phyloP scores from a whole-genome alignment of 2,329 filamentous ascomycete genomes.

The Cladosporium sphaerospermum region DNA sequence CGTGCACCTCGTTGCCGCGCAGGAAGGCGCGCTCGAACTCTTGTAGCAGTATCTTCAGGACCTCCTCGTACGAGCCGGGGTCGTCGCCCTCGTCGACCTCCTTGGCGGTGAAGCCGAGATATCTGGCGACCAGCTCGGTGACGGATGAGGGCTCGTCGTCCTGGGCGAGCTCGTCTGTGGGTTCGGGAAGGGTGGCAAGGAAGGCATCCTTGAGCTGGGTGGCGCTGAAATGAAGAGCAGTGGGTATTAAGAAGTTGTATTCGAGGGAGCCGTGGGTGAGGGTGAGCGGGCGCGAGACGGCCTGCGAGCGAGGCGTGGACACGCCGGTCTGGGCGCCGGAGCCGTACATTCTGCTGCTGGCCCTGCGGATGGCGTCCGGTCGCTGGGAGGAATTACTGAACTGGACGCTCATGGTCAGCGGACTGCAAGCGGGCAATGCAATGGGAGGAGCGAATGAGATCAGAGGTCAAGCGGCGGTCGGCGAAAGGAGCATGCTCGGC shows the following conservation, averaged over 20 bases:
- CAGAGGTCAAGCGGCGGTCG: background rate
- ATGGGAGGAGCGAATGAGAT: background rate
- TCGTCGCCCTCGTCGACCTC: constrained; percentile 93
- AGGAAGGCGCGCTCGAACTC: constrained; percentile 96
- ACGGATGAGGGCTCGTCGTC: constrained; percentile 99
- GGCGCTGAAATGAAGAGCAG: constrained; percentile 91
- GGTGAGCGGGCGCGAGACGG: constrained; percentile 84
- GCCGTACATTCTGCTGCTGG: constrained; percentile 68
- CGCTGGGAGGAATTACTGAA: constrained; percentile 9
- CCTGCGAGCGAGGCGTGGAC: constrained; percentile 88
- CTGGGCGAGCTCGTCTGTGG: constrained; percentile 94
- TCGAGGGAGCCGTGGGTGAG: constrained; percentile 92
- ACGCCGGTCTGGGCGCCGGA: constrained; percentile 85
- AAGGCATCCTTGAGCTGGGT: constrained; percentile 91
- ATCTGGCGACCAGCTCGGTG: constrained; percentile 84
- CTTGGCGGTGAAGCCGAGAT: constrained; percentile 80
- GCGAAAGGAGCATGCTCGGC: background rate
- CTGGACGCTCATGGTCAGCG: constrained; percentile 12
- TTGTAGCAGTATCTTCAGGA: constrained; percentile 84
- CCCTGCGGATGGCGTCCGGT: constrained; percentile 11
- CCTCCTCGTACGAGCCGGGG: constrained; percentile 83
- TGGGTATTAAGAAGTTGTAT: constrained; percentile 91
- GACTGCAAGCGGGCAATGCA: background rate
- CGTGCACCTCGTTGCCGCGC: constrained; percentile 92
- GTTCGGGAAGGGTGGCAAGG: constrained; percentile 72